Evolutionary conservation across 441 rosid genomes (phyloP), one percentile per base, ranked within the genome.

Genomic region (Jatropha podagrica): DNA sequence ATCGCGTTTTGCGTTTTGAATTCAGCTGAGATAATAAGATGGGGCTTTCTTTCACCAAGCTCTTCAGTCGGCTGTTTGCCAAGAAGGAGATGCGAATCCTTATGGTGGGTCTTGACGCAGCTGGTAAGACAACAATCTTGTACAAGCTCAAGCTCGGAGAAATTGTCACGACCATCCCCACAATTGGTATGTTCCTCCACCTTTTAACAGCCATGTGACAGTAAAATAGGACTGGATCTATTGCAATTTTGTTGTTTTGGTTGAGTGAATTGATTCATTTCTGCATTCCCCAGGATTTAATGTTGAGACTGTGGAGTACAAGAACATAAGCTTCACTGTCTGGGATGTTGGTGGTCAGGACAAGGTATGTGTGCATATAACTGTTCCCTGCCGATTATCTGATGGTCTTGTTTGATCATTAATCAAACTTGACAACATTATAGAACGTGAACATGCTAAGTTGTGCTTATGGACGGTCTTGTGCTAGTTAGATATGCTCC

Each of bases 331-430:
- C 83, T 92, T 92, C 80, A 92, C 97, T 0, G 97, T 92, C 73
- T 90, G 92, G 95, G 97, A 92, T 86, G 95, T 90, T 7, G 95
- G 95, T 38, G 95, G 95, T 80, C 92, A 92, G 81, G 95, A 89
- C 86, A 92, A 88, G 92, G 95, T 92, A 78, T 48, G 61, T 63
- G 32, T 20, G 37, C 67, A 55, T 54, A 3, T 37, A 13, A 3
- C 0, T 27, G 7, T 73, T 48, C 38, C 9, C 10, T 46, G 23
- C 49, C 7, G 0, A 13, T 44, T 8, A 26, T 41, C 17, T 23
- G 9, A 37, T n/a, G 27, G 7, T 14, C 44, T n/a, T 59, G 13
- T 38, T 23, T 66, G n/a, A 46, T 66, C 38, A 66, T 55, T 9
- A 15, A 66, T 15, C 3, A 13, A 26, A 18, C 65, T 46, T 42